These are phyloP conservation scores for Cladophialophora bantiana DNA, from an alignment of 2,329 filamentous ascomycete species.

Conservation along the genomic window DNA sequence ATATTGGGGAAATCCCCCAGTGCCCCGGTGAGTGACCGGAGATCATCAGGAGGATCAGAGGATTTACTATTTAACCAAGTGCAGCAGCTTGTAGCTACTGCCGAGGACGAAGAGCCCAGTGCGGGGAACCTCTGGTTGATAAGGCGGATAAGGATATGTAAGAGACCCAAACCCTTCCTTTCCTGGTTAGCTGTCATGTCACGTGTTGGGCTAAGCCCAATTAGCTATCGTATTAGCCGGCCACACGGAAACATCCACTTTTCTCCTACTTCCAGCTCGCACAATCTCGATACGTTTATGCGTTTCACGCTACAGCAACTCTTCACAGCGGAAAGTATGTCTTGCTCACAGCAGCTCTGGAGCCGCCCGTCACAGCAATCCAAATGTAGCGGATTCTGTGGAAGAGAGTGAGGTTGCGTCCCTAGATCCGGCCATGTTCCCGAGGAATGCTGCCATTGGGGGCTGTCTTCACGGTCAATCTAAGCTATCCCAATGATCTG, in stretches of 20 bases:
- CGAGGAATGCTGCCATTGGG: background rate
- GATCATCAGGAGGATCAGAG: background rate
- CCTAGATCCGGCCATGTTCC: background rate
- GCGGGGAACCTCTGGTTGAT: background rate
- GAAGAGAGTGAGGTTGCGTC: background rate
- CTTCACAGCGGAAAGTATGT: background rate
- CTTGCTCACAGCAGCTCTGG: background rate
- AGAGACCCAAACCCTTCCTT: background rate
- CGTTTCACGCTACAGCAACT: background rate
- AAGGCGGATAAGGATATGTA: conserved; percentile 1
- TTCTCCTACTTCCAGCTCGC: background rate
- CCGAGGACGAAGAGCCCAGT: background rate
- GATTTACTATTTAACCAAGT: background rate
- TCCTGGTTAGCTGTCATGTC: background rate
- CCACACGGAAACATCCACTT: background rate
- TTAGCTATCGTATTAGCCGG: background rate
- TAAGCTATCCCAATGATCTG: background rate
- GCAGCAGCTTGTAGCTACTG: background rate
- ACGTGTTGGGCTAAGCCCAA: background rate
- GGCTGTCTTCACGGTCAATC: background rate
- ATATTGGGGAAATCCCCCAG: background rate
- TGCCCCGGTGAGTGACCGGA: background rate
- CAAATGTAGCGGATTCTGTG: background rate
- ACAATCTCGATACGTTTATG: background rate
- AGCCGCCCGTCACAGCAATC: background rate